Evolutionary conservation across 176 grass and related monocot genomes (phyloP).

Genomic region (Ensete glaucum): DNA sequence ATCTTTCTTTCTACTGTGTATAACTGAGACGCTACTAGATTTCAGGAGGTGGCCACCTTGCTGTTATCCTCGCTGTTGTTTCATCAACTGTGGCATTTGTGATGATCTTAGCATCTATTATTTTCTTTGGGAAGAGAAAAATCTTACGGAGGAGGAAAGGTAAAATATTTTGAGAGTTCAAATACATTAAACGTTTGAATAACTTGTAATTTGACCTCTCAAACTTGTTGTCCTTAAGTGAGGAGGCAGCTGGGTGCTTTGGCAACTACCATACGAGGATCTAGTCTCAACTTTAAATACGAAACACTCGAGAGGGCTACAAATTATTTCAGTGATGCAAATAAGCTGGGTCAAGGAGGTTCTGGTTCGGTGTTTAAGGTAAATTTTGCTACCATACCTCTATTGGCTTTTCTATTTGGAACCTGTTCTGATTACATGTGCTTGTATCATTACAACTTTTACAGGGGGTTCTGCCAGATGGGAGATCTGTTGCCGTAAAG

Average conservation of each 20-base stretch:
- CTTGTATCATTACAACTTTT: not conserved
- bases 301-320: conserved; percentile 15
- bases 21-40: not conserved
- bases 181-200: not conserved
- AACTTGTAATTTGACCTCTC: not conserved
- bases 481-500: conserved; percentile 12
- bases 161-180: not conserved
- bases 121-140: conserved; percentile 5
- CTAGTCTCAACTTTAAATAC: conserved; percentile 14
- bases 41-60: not conserved
- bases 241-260: conserved; percentile 17
- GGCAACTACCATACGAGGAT: conserved; percentile 2
- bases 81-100: not conserved
- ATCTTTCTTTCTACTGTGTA: not conserved
- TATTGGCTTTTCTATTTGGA: not conserved
- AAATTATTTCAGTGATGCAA: conserved; percentile 9
- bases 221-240: conserved; percentile 3
- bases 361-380: conserved; percentile 19
- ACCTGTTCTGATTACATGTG: not conserved
- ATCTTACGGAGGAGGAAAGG: not conserved
- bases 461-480: conserved; percentile 10
- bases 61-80: not conserved
- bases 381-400: not conserved
- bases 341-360: conserved; percentile 19
- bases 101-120: not conserved